Percentiles rank a stretch among this genome's conserved stretches.
Conservation (phyloP, 1,139 yeast species). For the Pneumocystis canis region DNA sequence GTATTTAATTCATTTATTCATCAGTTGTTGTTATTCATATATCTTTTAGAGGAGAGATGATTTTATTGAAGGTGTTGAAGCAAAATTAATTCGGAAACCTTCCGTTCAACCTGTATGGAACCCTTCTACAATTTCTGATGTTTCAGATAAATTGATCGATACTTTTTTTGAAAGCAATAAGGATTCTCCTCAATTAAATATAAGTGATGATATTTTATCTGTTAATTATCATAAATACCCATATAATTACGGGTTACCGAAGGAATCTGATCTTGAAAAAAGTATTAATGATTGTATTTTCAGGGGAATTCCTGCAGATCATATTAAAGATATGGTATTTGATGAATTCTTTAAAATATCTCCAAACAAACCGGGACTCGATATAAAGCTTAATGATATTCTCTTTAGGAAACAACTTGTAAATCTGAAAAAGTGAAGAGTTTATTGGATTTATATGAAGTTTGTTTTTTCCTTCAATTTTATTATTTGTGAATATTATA, state of each 20-base stretch:
- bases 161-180: background rate
- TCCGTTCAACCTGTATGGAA: background rate
- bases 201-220: background rate
- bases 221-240: background rate
- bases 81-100: slow-evolving; percentile 37
- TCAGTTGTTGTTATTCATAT: background rate
- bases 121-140: background rate
- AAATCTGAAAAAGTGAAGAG: background rate
- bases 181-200: background rate
- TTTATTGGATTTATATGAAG: background rate
- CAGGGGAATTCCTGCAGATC: background rate
- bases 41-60: slow-evolving; percentile 52
- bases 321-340: background rate
- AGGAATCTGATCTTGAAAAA: background rate
- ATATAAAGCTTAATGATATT: background rate
- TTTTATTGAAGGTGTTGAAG: slow-evolving; percentile 62
- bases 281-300: background rate
- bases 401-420: background rate
- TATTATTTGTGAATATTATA: too few relatives aligned
- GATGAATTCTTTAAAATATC: background rate
- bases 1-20: background rate
- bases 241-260: background rate
- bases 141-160: background rate
- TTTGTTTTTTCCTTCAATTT: too few relatives aligned
- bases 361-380: background rate